A percentile compares a stretch with the other conserved stretches of the same genome.
phyloP scores from a whole-genome alignment of 495 filamentous ascomycete species.

The Glutinoglossum americanum region DNA sequence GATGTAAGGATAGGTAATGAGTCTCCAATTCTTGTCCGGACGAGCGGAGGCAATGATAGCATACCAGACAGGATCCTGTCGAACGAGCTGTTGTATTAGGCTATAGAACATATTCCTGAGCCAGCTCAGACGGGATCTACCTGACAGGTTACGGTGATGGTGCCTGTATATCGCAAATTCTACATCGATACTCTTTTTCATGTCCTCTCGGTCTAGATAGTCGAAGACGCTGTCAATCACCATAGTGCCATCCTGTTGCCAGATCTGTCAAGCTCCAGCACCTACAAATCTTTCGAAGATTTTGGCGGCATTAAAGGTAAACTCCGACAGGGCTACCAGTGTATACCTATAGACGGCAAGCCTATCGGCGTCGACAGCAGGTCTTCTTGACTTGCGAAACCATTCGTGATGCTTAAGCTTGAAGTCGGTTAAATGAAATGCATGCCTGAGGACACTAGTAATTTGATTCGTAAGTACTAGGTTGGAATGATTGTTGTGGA shows the following conservation, averaged over 20 bases:
- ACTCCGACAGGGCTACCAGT: not conserved
- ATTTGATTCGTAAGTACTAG: not conserved
- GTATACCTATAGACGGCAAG: not conserved
- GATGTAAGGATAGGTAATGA: not conserved
- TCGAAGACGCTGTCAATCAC: not conserved
- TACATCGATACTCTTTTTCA: not conserved
- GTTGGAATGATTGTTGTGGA: not conserved
- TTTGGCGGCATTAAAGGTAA: not conserved
- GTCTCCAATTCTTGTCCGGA: not conserved
- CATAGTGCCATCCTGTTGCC: not conserved
- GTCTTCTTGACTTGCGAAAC: not conserved
- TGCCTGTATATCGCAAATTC: not conserved
- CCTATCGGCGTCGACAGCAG: not conserved
- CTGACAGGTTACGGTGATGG: not conserved
- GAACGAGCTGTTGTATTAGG: not conserved
- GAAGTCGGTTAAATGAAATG: not conserved
- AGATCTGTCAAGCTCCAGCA: not conserved
- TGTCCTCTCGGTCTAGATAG: not conserved
- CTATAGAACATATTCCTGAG: not conserved
- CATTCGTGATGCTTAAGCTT: not conserved
- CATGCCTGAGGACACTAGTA: not conserved
- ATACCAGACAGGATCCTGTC: conserved; percentile 1
- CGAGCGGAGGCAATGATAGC: not conserved
- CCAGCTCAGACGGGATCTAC: not conserved
- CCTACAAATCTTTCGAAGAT: not conserved